Base-by-base conservation (phyloP, 2,329 filamentous ascomycete genomes). In the Aspergillus piperis region DNA sequence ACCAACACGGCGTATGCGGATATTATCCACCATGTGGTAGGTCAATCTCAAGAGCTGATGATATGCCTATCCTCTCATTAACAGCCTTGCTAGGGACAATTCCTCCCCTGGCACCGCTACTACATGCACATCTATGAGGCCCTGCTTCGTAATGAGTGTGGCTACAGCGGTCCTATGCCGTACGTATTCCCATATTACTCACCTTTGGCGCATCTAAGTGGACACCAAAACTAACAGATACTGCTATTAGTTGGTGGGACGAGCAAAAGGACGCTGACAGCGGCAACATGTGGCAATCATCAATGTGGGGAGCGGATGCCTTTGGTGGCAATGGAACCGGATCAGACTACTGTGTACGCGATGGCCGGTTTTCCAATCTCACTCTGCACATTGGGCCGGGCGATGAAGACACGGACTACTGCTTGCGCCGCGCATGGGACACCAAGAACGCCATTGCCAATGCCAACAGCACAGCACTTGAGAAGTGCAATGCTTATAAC, bases 361-460 rank as follows among this genome's bases (percentile, higher is more conserved):
- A 61, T n/a, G 59, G 59, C 10, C 51, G 51, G 11, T 61, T 61
- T 17, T 32, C 55, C 19, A 61, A 61, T 19, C 30, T 51, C 30
- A 58, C 59, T 4, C 39, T 61, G 42, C 59, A 58, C 47, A 59
- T 61, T 52, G 59, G 55, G 3, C 59, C 59, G 5, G 54, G 50
- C 0, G 50, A 61, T 5, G 59, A 61, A 11, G 50, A 58, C 8
- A 61, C 50, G 4, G 59, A 61, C 23, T 58, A 59, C 38, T 61
- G 59, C 25, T 36, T 61, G 59, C 59, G 36, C 3, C 60, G 60
- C 17, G 56, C 51, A 8, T 62, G 44, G 54, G 41, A 59, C 49
- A 58, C 39, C 4, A 36, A 56, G 17, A 17, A 32, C 17, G 55
- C 48, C 0, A 42, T 58, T 25, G 55, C 17, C 3, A 58, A 52